These are phyloP conservation scores for Gossypium mustelinum DNA, from an alignment of 345 rosid species.

Conservation along the genomic window DNA sequence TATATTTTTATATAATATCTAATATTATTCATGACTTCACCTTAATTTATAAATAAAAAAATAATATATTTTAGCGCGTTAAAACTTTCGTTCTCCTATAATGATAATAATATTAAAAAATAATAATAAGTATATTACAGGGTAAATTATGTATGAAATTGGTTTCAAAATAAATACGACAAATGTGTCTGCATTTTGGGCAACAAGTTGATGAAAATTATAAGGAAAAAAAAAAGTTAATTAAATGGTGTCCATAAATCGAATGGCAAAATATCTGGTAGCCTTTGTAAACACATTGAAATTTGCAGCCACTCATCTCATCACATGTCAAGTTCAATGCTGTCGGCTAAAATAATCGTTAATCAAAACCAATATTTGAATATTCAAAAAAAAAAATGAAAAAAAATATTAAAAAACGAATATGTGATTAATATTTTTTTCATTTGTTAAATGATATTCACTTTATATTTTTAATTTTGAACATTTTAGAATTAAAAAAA, in stretches of 20 bases:
- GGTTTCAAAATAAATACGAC: no score
- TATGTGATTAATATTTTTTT: neutral
- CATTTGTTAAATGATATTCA: neutral
- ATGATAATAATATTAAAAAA: no score
- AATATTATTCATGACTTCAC: fast-evolving
- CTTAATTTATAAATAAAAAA: fast-evolving
- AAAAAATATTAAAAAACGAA: neutral
- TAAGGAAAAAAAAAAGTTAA: neutral
- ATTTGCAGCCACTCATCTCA: neutral
- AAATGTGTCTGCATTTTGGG: neutral
- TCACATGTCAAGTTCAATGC: neutral
- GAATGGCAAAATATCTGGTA: neutral
- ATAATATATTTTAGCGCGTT: fast-evolving
- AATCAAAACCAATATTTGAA: no score
- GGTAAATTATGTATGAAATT: no score
- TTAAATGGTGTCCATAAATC: neutral
- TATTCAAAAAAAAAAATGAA: neutral
- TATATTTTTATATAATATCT: no score
- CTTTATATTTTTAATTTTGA: neutral
- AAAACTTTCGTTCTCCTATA: fast-evolving
- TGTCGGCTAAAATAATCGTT: neutral
- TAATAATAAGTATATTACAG: no score
- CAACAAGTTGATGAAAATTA: no score
- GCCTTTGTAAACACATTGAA: no score
- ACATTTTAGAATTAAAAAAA: neutral